These are phyloP conservation scores for Bacidia gigantensis DNA, from an alignment of 495 filamentous ascomycete species.

Conservation along the genomic window DNA sequence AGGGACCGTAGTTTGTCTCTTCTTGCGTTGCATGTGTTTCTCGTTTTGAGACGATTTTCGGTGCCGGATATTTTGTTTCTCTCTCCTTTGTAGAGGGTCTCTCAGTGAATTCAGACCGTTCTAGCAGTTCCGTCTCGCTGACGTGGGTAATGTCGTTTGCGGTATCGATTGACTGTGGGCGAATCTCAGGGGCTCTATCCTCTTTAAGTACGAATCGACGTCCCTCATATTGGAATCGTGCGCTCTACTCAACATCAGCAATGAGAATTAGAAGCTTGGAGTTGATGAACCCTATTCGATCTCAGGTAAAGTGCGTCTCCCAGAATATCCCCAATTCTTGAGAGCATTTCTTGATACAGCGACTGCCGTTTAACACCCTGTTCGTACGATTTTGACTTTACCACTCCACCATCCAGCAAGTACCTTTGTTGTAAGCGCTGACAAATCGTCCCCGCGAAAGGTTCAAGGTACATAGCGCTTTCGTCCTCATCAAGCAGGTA, in stretches of 20 bases:
- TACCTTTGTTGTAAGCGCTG: constrained; percentile 37
- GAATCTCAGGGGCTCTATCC: neutral
- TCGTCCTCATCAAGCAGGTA: constrained; percentile 71
- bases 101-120: too few relatives aligned
- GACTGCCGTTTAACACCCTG: constrained; percentile 41
- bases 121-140: constrained; percentile 20
- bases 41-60: neutral
- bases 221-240: neutral
- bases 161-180: neutral
- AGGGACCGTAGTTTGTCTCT: neutral
- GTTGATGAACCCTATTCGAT: too few relatives aligned
- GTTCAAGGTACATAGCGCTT: constrained; percentile 60
- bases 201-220: neutral
- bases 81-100: too few relatives aligned
- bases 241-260: neutral
- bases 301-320: constrained; percentile 48
- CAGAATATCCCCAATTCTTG: constrained; percentile 52
- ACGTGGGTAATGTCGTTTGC: constrained; percentile 27
- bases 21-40: neutral
- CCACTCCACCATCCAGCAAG: constrained; percentile 23
- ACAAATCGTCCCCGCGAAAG: constrained; percentile 32
- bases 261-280: too few relatives aligned
- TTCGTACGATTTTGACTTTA: constrained; percentile 45
- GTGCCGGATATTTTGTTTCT: too few relatives aligned
- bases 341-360: constrained; percentile 57